These are phyloP conservation scores for Cantharellus cinnabarinus DNA, from an alignment of 768 basidiomycete genomes.

Conservation along the genomic window DNA sequence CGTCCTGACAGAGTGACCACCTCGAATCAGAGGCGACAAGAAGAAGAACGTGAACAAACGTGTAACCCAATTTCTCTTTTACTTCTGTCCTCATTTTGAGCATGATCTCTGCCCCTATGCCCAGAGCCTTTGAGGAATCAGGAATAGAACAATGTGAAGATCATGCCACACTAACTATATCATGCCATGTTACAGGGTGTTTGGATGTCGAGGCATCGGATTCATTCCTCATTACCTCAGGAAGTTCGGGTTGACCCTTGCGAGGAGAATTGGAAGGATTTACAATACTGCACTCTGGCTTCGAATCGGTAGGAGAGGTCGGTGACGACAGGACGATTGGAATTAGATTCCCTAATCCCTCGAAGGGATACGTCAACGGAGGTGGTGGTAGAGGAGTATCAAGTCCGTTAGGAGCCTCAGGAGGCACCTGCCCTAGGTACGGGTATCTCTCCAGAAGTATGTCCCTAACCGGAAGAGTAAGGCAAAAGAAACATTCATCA, in stretches of 20 bases:
- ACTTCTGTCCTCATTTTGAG: constrained; percentile 49
- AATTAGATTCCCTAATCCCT: constrained; percentile 36
- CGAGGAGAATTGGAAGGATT: neutral
- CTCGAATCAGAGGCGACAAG: neutral
- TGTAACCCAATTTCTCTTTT: constrained; percentile 57
- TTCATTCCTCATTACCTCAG: neutral
- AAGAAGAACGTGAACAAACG: constrained; percentile 66
- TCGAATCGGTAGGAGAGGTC: too few relatives aligned
- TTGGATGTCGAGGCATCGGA: constrained; percentile 5
- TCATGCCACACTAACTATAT: constrained; percentile 16
- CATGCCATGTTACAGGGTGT: constrained; percentile 52
- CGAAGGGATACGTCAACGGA: constrained; percentile 31
- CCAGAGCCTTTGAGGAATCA: constrained; percentile 36
- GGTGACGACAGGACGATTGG: constrained; percentile 16
- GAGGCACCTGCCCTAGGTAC: constrained; percentile 48
- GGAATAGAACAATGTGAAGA: neutral
- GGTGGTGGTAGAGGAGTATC: constrained; percentile 64
- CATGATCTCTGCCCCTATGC: constrained; percentile 78
- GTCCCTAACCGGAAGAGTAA: constrained; percentile 63
- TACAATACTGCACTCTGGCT: too few relatives aligned
- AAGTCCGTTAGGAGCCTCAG: constrained; percentile 41
- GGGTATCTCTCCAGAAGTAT: constrained; percentile 56
- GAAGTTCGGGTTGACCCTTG: neutral
- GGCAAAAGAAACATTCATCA: constrained; percentile 80
- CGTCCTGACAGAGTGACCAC: neutral